Percentiles rank a stretch among this genome's conserved stretches.
phyloP scores from a whole-genome alignment of 441 rosid genomes.

The Isatis lusitanica region DNA sequence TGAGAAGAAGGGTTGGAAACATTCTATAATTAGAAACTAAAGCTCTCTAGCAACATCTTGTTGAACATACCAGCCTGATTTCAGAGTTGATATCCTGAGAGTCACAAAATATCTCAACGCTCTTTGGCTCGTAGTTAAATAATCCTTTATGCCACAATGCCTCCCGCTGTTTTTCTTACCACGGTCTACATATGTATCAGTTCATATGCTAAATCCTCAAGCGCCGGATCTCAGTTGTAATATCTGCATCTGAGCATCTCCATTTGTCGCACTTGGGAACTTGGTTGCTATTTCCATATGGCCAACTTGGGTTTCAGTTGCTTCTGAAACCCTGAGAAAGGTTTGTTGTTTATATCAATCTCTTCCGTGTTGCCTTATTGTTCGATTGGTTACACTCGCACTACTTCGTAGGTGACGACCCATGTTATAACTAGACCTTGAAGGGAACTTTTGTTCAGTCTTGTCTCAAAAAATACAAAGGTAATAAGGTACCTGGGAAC shows the following conservation, averaged over 20 bases:
- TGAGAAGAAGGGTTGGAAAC: too few species aligned
- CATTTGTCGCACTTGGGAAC: slow-evolving; percentile 57
- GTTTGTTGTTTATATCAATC: slow-evolving; percentile 32
- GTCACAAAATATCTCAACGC: too few species aligned
- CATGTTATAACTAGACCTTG: slow-evolving; percentile 91
- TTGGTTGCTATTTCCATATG: slow-evolving; percentile 61
- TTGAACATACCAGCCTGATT: too few species aligned
- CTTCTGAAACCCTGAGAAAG: slow-evolving; percentile 73
- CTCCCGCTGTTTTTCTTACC: too few species aligned
- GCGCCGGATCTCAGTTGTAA: slow-evolving; percentile 47
- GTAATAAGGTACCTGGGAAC: slow-evolving; percentile 1
- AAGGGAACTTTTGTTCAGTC: slow-evolving; percentile 88
- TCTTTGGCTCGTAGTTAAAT: too few species aligned
- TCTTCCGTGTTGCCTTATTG: background rate
- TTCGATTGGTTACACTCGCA: background rate
- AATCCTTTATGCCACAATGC: too few species aligned
- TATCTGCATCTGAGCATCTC: slow-evolving; percentile 49
- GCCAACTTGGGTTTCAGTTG: slow-evolving; percentile 67
- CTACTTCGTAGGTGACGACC: slow-evolving; percentile 61
- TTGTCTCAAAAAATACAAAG: slow-evolving; percentile 67
- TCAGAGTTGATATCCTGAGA: too few species aligned
- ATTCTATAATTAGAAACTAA: too few species aligned
- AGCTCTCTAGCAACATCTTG: too few species aligned
- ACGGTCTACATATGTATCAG: background rate
- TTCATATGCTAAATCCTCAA: background rate